Conservation (phyloP, 306 rosid genomes). For the Glycine tomentella region DNA sequence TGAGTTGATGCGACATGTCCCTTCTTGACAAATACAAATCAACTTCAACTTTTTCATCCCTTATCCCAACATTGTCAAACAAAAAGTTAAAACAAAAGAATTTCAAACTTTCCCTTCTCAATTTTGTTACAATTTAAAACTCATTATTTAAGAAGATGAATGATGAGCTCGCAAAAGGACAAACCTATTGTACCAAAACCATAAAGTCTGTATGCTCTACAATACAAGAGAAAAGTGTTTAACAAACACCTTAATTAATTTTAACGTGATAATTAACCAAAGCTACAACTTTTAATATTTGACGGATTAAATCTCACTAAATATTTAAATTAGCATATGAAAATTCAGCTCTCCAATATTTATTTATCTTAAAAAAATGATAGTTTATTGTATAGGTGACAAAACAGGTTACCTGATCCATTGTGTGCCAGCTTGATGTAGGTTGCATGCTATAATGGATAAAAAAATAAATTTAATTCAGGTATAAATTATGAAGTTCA, state of each 20-base stretch:
- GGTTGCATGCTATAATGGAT: too few species aligned
- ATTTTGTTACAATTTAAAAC: not conserved
- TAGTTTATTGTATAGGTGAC: too few species aligned
- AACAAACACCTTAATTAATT: not conserved
- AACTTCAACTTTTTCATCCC: conserved; percentile 1
- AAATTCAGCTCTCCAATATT: too few species aligned
- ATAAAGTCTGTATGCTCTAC: not conserved
- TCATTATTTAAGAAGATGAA: not conserved
- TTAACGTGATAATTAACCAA: not conserved
- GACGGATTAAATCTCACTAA: not conserved
- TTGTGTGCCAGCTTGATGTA: too few species aligned
- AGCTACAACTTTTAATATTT: not conserved
- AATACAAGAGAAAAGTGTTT: not conserved
- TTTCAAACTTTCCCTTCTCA: not conserved
- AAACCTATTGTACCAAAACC: not conserved
- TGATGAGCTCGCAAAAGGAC: not conserved
- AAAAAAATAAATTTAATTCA: too few species aligned
- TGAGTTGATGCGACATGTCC: not conserved
- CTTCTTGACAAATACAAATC: not conserved
- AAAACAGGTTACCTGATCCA: too few species aligned
- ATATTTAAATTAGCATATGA: too few species aligned
- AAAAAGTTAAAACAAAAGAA: not conserved
- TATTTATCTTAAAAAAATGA: too few species aligned
- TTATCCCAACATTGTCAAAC: not conserved
- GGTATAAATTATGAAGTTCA: too few species aligned